Conservation (phyloP, 2,329 filamentous ascomycete species). For the Blumeria hordei region DNA sequence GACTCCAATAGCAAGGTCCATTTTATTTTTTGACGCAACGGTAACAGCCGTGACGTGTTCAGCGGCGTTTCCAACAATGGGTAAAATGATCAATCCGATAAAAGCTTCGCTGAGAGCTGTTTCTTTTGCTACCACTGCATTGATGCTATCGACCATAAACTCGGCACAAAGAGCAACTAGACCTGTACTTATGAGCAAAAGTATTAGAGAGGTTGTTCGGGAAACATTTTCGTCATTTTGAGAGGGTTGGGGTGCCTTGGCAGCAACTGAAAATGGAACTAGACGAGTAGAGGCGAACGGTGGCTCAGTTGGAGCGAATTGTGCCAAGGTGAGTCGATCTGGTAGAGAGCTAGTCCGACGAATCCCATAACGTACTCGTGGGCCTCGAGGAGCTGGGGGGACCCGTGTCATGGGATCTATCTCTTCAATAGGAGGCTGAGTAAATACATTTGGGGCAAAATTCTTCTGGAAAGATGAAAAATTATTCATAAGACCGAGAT, state of each 20-base stretch:
- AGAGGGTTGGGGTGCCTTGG: slow-evolving; percentile 7
- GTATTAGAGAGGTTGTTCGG: slow-evolving; percentile 29
- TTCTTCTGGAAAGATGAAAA: slow-evolving; percentile 37
- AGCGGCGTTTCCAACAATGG: slow-evolving; percentile 49
- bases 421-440: slow-evolving; percentile 15
- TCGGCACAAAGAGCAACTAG: slow-evolving; percentile 46
- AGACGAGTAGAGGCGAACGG: neutral
- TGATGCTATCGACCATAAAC: slow-evolving; percentile 43
- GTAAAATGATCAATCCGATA: slow-evolving; percentile 47
- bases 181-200: slow-evolving; percentile 37
- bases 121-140: slow-evolving; percentile 31
- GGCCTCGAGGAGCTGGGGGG: slow-evolving; percentile 16
- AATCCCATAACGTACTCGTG: slow-evolving; percentile 36
- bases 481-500: slow-evolving; percentile 30
- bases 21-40: slow-evolving; percentile 51
- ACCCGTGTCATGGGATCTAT: slow-evolving; percentile 7
- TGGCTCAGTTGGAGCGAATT: slow-evolving; percentile 1
- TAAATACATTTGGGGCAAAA: slow-evolving; percentile 48
- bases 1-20: slow-evolving; percentile 51
- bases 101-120: slow-evolving; percentile 36
- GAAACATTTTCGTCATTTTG: slow-evolving; percentile 25
- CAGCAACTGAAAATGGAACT: slow-evolving; percentile 6
- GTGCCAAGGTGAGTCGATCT: slow-evolving; percentile 30
- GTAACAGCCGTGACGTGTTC: slow-evolving; percentile 50
- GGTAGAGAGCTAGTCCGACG: slow-evolving; percentile 53